These are phyloP conservation scores for Rhodamnia rubescens DNA, from an alignment of 345 rosid species.

Conservation along the genomic window DNA sequence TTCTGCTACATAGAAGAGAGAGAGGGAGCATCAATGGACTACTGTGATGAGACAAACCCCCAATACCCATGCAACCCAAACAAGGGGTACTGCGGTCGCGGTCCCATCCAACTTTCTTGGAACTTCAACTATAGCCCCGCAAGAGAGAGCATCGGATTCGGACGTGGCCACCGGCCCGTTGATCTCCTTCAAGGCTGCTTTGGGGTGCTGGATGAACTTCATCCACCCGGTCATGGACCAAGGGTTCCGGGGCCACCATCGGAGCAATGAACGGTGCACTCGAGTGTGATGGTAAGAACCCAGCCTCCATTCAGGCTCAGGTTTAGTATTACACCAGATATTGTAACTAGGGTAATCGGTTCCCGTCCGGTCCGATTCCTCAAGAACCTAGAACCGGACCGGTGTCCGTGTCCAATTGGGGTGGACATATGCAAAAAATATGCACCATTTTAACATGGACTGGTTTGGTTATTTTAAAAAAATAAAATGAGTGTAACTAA, in stretches of 20 bases:
- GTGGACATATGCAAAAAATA: too few species aligned
- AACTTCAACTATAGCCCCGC: constrained; percentile 60
- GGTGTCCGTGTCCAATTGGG: too few species aligned
- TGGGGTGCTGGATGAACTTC: constrained; percentile 54
- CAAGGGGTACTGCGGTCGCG: constrained; percentile 45
- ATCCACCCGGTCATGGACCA: constrained; percentile 29
- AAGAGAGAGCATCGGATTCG: constrained; percentile 29
- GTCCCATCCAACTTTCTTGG: constrained; percentile 55
- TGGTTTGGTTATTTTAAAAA: too few species aligned
- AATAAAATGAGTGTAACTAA: too few species aligned
- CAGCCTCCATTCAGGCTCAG: constrained; percentile 22
- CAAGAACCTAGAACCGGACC: too few species aligned
- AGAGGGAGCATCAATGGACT: constrained; percentile 23
- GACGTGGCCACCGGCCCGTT: constrained; percentile 26
- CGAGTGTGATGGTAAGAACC: constrained; percentile 32
- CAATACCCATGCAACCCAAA: constrained; percentile 34
- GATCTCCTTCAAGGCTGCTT: constrained; percentile 43
- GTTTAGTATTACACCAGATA: constrained; percentile 33
- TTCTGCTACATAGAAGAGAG: constrained; percentile 49
- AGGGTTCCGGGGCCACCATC: constrained; percentile 51
- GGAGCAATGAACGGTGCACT: constrained; percentile 38
- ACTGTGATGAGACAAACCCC: constrained; percentile 24
- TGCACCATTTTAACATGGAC: too few species aligned
- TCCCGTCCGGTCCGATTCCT: too few species aligned
- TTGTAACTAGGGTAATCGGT: too few species aligned